Conservation (phyloP, 2,329 filamentous ascomycete species). For the Penicillium sp. region DNA sequence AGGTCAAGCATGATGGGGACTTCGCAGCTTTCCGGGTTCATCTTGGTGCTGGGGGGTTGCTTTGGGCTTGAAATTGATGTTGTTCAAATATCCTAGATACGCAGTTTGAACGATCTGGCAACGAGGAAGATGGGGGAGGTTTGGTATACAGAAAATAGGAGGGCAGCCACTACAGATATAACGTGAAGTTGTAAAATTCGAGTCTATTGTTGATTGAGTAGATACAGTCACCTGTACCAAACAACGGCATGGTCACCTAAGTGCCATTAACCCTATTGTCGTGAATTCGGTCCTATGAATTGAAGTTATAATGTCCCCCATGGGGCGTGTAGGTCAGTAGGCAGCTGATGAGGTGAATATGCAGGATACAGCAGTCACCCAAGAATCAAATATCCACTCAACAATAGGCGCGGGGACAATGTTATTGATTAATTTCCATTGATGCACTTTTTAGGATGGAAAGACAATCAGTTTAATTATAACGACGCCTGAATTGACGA, state of each 20-base stretch:
- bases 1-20: constrained; percentile 36
- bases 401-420: constrained; percentile 4
- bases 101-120: not conserved
- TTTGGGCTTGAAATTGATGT: not conserved
- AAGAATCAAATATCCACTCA: not conserved
- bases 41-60: constrained; percentile 7
- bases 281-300: not conserved
- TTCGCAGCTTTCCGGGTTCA: constrained; percentile 26
- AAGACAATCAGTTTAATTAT: not conserved
- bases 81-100: not conserved
- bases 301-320: not conserved
- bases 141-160: not conserved
- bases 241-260: constrained; percentile 11
- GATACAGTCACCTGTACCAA: constrained; percentile 8
- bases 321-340: not conserved
- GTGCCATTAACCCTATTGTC: not conserved
- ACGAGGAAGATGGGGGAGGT: not conserved
- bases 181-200: constrained; percentile 1
- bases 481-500: not conserved
- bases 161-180: not conserved
- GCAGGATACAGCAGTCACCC: not conserved
- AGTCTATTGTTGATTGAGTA: constrained; percentile 14
- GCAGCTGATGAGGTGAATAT: not conserved
- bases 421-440: not conserved
- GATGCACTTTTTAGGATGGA: not conserved